These are phyloP conservation scores for Xylaria flabelliformis DNA, from an alignment of 495 filamentous ascomycete genomes.

Conservation along the genomic window DNA sequence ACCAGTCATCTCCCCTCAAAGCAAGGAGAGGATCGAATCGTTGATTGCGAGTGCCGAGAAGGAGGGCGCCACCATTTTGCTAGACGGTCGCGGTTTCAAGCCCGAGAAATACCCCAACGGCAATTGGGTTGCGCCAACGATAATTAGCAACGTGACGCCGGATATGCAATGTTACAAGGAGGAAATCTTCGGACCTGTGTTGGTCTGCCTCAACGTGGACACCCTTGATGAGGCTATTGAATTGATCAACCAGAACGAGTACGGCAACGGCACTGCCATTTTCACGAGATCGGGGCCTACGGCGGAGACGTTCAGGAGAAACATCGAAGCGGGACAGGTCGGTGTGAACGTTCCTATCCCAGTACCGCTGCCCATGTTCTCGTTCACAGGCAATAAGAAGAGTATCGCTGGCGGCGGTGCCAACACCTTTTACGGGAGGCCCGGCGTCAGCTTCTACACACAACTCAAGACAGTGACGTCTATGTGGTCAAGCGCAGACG, in stretches of 20 bases:
- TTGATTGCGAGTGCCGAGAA: slow-evolving; percentile 88
- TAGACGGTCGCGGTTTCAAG: slow-evolving; percentile 91
- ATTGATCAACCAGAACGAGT: slow-evolving; percentile 69
- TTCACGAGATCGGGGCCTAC: slow-evolving; percentile 68
- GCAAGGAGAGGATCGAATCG: slow-evolving; percentile 86
- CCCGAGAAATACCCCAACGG: slow-evolving; percentile 94
- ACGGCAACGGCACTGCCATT: slow-evolving; percentile 71
- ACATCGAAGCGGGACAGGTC: slow-evolving; percentile 78
- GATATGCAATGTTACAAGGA: slow-evolving; percentile 94
- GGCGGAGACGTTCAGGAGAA: slow-evolving; percentile 64
- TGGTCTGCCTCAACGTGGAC: slow-evolving; percentile 82
- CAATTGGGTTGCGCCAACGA: slow-evolving; percentile 94
- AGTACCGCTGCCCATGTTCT: slow-evolving; percentile 94
- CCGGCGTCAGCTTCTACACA: slow-evolving; percentile 92
- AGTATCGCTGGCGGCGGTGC: slow-evolving; percentile 92
- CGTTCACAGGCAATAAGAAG: slow-evolving; percentile 98
- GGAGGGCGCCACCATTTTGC: slow-evolving; percentile 90
- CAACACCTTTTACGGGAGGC: slow-evolving; percentile 93
- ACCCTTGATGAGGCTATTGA: slow-evolving; percentile 81
- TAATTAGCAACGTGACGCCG: slow-evolving; percentile 91
- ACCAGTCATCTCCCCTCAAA: slow-evolving; percentile 94
- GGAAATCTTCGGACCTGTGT: slow-evolving; percentile 97
- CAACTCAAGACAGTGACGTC: slow-evolving; percentile 98
- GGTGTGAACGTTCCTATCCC: slow-evolving; percentile 84
- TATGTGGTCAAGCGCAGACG: slow-evolving; percentile 86